phyloP scores from a whole-genome alignment of 106 monocot genomes.

The Acorus gramineus region DNA sequence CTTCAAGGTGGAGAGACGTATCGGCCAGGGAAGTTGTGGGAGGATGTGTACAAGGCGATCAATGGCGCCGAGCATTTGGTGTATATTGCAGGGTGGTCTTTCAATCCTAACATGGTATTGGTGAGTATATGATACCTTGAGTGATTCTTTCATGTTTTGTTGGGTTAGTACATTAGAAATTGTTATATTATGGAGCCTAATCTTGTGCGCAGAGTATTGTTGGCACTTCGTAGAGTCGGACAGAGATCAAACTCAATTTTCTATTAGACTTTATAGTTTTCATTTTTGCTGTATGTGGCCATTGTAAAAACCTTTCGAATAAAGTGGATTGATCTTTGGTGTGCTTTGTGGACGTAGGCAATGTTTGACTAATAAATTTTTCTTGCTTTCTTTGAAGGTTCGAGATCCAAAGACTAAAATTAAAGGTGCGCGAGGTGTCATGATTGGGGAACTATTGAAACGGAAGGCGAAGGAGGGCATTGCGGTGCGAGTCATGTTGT shows the following conservation, averaged over 20 bases:
- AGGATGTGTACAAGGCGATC: conserved; percentile 45
- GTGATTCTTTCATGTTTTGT: neutral
- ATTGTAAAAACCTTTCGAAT: neutral
- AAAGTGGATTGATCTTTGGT: too few relatives aligned
- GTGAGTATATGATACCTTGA: conserved; percentile 9
- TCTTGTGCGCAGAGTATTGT: too few relatives aligned
- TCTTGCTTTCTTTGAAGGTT: conserved; percentile 4
- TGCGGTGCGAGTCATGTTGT: conserved; percentile 37
- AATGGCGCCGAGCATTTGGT: conserved; percentile 32
- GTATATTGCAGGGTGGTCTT: conserved; percentile 53
- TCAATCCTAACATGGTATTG: conserved; percentile 40
- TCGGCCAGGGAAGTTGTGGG: conserved; percentile 41
- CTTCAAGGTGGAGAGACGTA: neutral
- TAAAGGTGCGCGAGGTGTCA: conserved; percentile 15
- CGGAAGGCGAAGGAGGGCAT: conserved; percentile 51
- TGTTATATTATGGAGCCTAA: neutral
- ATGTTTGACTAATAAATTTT: too few relatives aligned
- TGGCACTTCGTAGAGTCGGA: too few relatives aligned
- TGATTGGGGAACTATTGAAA: conserved; percentile 38
- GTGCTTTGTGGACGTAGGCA: too few relatives aligned
- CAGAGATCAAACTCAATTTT: too few relatives aligned
- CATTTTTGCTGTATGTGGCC: too few relatives aligned
- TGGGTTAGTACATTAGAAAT: too few relatives aligned
- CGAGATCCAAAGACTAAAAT: conserved; percentile 21
- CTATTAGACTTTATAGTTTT: too few relatives aligned